phyloP scores from a whole-genome alignment of 495 filamentous ascomycete species.

The Aspergillus sclerotiicarbonarius region DNA sequence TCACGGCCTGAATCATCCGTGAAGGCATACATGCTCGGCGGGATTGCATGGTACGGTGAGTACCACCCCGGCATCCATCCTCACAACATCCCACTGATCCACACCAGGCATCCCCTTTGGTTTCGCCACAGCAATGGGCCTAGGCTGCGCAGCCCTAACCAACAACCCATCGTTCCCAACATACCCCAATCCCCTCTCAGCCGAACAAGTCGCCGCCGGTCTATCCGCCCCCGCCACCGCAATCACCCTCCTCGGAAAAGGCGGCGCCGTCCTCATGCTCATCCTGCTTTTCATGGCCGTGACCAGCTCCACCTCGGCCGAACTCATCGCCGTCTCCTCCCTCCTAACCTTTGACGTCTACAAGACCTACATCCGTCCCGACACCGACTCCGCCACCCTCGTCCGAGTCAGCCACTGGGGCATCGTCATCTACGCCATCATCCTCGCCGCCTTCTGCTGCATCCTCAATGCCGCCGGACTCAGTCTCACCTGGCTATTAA shows the following conservation, averaged over 20 bases:
- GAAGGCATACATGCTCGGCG: slow-evolving; percentile 49
- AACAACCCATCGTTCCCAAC: slow-evolving; percentile 47
- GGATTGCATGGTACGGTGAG: slow-evolving; percentile 47
- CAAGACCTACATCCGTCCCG: slow-evolving; percentile 50
- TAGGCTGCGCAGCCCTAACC: slow-evolving; percentile 49
- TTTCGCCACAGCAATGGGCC: slow-evolving; percentile 48
- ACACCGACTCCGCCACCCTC: slow-evolving; percentile 39
- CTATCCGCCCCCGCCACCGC: slow-evolving; percentile 47
- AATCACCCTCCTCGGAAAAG: slow-evolving; percentile 47
- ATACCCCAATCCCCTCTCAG: slow-evolving; percentile 48
- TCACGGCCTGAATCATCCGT: slow-evolving; percentile 43
- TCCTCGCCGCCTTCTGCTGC: slow-evolving; percentile 45
- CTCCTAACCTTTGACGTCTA: slow-evolving; percentile 58
- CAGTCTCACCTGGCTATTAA: slow-evolving; percentile 47
- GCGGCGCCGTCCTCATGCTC: slow-evolving; percentile 46
- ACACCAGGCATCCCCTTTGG: slow-evolving; percentile 44
- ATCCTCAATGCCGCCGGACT: slow-evolving; percentile 43
- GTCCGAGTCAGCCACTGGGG: slow-evolving; percentile 47
- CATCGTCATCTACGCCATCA: slow-evolving; percentile 46
- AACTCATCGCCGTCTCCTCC: slow-evolving; percentile 54
- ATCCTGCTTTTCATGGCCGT: slow-evolving; percentile 56
- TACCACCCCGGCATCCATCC: neutral
- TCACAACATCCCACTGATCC: neutral
- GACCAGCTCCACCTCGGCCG: slow-evolving; percentile 46
- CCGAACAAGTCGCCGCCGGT: slow-evolving; percentile 43